phyloP scores from a whole-genome alignment of 23 red algal genomes.

The Agarophyton chilense region DNA sequence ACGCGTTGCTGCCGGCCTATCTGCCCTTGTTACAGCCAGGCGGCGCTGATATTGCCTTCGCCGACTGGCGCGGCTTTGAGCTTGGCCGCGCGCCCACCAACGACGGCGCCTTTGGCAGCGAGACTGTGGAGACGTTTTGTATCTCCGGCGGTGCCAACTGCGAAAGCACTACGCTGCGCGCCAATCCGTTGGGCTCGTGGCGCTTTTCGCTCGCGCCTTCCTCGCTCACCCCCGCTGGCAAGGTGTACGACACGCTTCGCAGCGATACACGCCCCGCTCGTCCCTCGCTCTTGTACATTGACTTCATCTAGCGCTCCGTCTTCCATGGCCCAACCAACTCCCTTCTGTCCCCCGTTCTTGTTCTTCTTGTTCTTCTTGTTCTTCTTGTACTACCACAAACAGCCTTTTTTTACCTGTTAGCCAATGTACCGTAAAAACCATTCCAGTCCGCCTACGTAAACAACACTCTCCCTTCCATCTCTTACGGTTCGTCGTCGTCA shows the following conservation, averaged over 20 bases:
- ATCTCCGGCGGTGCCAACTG: constrained; percentile 52
- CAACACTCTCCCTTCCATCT: not conserved
- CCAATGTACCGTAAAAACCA: not conserved
- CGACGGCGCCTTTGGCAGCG: constrained; percentile 5
- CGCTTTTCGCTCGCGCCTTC: constrained; percentile 60
- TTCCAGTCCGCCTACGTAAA: no score
- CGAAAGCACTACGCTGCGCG: constrained; percentile 52
- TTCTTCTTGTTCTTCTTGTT: no score
- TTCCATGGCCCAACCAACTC: no score
- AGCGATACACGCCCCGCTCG: not conserved
- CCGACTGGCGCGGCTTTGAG: constrained; percentile 30
- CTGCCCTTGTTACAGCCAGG: constrained; percentile 25
- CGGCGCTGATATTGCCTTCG: not conserved
- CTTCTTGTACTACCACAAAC: no score
- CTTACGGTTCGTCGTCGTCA: not conserved
- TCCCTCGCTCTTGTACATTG: constrained; percentile 22
- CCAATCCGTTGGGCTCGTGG: constrained; percentile 61
- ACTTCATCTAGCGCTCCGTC: not conserved
- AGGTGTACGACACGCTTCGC: constrained; percentile 42
- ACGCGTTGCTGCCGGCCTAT: constrained; percentile 59
- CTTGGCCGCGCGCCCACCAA: not conserved
- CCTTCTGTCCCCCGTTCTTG: no score
- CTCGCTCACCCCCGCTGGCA: constrained; percentile 43
- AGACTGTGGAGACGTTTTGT: constrained; percentile 48
- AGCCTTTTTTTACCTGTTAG: no score